A percentile compares a stretch with the other conserved stretches of the same genome.
These are phyloP conservation scores for Plectosphaerella cucumerina DNA, from an alignment of 2,329 filamentous ascomycete genomes.

Conservation along the genomic window DNA sequence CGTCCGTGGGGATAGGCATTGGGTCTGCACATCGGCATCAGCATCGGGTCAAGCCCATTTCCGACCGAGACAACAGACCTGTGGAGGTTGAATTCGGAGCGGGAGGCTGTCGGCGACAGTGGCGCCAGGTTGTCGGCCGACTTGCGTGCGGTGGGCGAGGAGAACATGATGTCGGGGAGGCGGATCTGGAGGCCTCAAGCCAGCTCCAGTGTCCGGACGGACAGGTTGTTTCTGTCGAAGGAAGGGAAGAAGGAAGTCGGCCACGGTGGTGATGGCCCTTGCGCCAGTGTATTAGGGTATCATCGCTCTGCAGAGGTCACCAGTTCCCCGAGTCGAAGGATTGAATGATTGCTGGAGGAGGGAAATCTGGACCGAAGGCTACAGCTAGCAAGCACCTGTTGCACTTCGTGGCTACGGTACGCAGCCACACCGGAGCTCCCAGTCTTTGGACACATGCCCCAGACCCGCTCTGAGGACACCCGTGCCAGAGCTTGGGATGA, in stretches of 20 bases:
- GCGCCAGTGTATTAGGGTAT: slow-evolving; percentile 40
- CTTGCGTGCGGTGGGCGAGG: slow-evolving; percentile 54
- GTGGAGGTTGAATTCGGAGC: slow-evolving; percentile 56
- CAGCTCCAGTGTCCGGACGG: slow-evolving; percentile 11
- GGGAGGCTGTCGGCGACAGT: slow-evolving; percentile 43
- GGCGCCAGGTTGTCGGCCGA: slow-evolving; percentile 62
- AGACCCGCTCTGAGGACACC: background rate
- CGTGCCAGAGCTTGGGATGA: background rate
- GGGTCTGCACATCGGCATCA: slow-evolving; percentile 7
- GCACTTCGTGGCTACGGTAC: background rate
- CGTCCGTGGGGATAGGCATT: slow-evolving; percentile 48
- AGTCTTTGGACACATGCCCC: no score
- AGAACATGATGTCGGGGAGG: slow-evolving; percentile 49
- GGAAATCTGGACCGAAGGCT: no score
- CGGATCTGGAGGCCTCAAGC: background rate
- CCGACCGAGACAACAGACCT: slow-evolving; percentile 33
- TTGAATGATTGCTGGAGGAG: no score
- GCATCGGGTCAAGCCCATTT: background rate
- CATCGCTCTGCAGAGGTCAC: slow-evolving; percentile 32
- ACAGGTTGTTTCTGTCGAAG: slow-evolving; percentile 21
- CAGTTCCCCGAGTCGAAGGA: slow-evolving; percentile 1
- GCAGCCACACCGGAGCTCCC: background rate
- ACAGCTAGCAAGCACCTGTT: background rate
- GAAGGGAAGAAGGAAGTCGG: slow-evolving; percentile 14
- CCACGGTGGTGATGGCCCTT: slow-evolving; percentile 25